A percentile compares a stretch with the other conserved stretches of the same genome.
These are phyloP conservation scores for Aspergillus heteromorphus DNA, from an alignment of 495 filamentous ascomycete species.

Conservation along the genomic window DNA sequence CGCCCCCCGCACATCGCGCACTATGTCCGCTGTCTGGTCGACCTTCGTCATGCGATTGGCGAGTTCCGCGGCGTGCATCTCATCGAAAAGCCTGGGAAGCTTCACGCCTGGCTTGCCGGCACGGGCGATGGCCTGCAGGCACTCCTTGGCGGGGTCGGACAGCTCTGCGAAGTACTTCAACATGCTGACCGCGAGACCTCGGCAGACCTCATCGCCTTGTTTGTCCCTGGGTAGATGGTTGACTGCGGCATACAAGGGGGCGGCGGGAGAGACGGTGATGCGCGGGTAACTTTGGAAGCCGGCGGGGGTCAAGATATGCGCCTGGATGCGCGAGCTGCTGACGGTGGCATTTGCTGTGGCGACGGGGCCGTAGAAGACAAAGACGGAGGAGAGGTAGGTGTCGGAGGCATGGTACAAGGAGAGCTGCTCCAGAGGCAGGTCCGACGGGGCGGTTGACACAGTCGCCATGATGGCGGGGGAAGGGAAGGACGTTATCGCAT, in stretches of 20 bases:
- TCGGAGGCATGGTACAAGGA: constrained; percentile 78
- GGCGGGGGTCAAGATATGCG: constrained; percentile 82
- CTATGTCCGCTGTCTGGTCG: constrained; percentile 66
- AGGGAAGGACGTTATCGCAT: constrained; percentile 11
- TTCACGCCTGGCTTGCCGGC: constrained; percentile 26
- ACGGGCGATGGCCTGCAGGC: constrained; percentile 33
- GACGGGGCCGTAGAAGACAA: constrained; percentile 82
- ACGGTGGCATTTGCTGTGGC: constrained; percentile 77
- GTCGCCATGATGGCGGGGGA: constrained; percentile 33
- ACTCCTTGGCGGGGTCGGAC: constrained; percentile 66
- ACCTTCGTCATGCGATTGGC: constrained; percentile 76
- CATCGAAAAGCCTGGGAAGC: constrained; percentile 69
- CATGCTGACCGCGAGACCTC: constrained; percentile 84
- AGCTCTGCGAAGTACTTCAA: constrained; percentile 90
- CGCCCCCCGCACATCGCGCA: constrained; percentile 62
- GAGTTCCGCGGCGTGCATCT: constrained; percentile 87
- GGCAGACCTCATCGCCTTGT: constrained; percentile 86
- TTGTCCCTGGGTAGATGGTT: constrained; percentile 86
- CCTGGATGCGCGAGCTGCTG: constrained; percentile 86
- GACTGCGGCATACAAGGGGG: constrained; percentile 91
- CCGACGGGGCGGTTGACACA: constrained; percentile 26
- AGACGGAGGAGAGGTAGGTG: constrained; percentile 65
- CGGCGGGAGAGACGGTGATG: constrained; percentile 85
- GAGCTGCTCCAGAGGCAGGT: constrained; percentile 68
- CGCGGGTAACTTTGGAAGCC: constrained; percentile 84